These are phyloP conservation scores for Penicillium sp. DNA, from an alignment of 2,329 filamentous ascomycete genomes.

Conservation along the genomic window DNA sequence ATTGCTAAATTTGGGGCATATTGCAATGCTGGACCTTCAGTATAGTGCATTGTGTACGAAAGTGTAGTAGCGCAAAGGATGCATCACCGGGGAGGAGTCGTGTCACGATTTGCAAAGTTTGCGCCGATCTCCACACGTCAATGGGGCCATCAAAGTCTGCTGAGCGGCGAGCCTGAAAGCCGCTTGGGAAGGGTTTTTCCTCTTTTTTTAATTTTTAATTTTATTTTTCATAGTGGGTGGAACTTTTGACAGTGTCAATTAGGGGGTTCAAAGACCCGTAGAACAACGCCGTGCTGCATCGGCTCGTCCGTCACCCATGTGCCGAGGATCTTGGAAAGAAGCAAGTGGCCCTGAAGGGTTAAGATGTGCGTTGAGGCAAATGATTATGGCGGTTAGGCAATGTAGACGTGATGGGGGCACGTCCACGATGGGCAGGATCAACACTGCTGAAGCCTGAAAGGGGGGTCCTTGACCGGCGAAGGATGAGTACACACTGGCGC, in stretches of 20 bases:
- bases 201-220: no score
- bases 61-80: neutral
- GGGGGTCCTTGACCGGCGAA: conserved; percentile 2
- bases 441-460: neutral
- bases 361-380: conserved; percentile 1
- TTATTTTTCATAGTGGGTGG: no score
- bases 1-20: neutral
- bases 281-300: neutral
- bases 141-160: neutral
- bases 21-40: no score
- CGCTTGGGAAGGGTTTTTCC: no score
- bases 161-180: neutral
- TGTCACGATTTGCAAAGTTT: neutral
- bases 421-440: neutral
- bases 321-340: conserved; percentile 3
- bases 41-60: no score
- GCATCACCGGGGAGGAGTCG: neutral
- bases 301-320: conserved; percentile 2
- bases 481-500: conserved; percentile 1
- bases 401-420: neutral
- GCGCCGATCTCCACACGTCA: neutral
- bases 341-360: neutral
- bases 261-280: conserved; percentile 1
- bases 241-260: neutral
- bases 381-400: conserved; percentile 8